phyloP scores from a whole-genome alignment of 352 stramenopile species.

The Pythium volutum region DNA sequence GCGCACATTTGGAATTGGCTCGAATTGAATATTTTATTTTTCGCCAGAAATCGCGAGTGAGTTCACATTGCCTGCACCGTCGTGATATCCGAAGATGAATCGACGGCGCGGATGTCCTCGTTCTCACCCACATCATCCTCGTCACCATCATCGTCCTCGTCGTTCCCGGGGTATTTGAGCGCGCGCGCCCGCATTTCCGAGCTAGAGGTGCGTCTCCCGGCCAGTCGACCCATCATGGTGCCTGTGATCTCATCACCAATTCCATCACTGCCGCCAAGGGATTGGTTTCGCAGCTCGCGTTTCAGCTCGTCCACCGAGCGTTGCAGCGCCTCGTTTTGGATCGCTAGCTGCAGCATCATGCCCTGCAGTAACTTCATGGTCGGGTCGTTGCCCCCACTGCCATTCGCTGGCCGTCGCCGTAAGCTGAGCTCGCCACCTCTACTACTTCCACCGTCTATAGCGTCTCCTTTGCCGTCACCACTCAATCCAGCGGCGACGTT shows the following conservation, averaged over 20 bases:
- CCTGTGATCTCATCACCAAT: too few species aligned
- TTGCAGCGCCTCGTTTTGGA: slow-evolving; percentile 51
- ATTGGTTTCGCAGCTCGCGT: slow-evolving; percentile 28
- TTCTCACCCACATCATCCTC: neutral
- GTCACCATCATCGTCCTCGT: slow-evolving; percentile 17
- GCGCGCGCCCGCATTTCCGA: slow-evolving; percentile 2
- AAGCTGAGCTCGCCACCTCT: too few species aligned
- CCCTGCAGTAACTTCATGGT: slow-evolving; percentile 43
- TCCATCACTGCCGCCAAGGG: too few species aligned
- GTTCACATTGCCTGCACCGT: slow-evolving; percentile 11
- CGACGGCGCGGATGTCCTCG: slow-evolving; percentile 2
- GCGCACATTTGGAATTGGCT: slow-evolving; percentile 7
- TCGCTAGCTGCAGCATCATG: slow-evolving; percentile 54
- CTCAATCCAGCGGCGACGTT: slow-evolving; percentile 20
- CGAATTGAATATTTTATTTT: slow-evolving; percentile 15
- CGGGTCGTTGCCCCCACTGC: neutral
- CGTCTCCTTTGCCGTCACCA: neutral
- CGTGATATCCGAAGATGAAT: slow-evolving; percentile 7
- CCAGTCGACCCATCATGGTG: too few species aligned
- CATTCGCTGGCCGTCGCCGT: neutral
- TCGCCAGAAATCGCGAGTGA: too few species aligned
- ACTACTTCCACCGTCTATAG: neutral
- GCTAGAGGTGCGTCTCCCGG: neutral
- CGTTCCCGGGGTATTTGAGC: slow-evolving; percentile 10
- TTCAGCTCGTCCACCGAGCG: slow-evolving; percentile 46